These are phyloP conservation scores for Eutrema japonicum DNA, from an alignment of 345 rosid species.

Conservation along the genomic window DNA sequence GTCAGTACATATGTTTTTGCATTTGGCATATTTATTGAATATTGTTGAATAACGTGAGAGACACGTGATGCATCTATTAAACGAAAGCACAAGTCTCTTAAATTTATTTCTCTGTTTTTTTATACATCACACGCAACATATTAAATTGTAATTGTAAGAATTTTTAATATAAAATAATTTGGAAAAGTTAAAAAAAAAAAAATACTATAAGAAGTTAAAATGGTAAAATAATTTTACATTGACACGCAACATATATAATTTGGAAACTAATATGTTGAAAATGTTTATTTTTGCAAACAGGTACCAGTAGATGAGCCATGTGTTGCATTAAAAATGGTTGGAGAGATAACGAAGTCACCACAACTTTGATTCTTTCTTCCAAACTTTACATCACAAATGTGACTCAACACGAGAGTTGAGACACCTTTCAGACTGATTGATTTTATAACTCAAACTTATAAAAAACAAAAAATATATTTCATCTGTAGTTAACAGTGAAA, in stretches of 20 bases:
- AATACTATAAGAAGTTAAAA: no score
- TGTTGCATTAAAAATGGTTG: conserved; percentile 76
- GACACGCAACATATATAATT: no score
- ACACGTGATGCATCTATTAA: conserved; percentile 34
- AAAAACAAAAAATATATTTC: not conserved
- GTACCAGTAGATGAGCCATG: conserved; percentile 95
- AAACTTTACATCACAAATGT: conserved; percentile 11
- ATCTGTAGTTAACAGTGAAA: conserved; percentile 20
- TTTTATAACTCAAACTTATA: conserved; percentile 16
- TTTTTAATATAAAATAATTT: not conserved
- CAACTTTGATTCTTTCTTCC: conserved; percentile 40
- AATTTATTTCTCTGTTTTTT: not conserved
- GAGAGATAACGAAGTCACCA: conserved; percentile 70
- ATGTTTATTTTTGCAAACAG: conserved; percentile 47
- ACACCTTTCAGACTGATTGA: conserved; percentile 32
- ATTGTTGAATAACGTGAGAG: conserved; percentile 30
- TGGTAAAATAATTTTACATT: not conserved
- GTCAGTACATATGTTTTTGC: not conserved
- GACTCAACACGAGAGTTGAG: not conserved
- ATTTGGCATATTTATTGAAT: conserved; percentile 18
- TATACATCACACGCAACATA: conserved; percentile 33
- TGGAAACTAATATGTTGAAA: conserved; percentile 5
- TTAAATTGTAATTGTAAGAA: not conserved
- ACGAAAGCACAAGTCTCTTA: conserved; percentile 36
- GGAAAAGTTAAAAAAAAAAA: no score